Evolutionary conservation across 1,284 basidiomycete genomes (phyloP), one percentile per base, ranked within the genome.

Genomic region (Cyathus olla): DNA sequence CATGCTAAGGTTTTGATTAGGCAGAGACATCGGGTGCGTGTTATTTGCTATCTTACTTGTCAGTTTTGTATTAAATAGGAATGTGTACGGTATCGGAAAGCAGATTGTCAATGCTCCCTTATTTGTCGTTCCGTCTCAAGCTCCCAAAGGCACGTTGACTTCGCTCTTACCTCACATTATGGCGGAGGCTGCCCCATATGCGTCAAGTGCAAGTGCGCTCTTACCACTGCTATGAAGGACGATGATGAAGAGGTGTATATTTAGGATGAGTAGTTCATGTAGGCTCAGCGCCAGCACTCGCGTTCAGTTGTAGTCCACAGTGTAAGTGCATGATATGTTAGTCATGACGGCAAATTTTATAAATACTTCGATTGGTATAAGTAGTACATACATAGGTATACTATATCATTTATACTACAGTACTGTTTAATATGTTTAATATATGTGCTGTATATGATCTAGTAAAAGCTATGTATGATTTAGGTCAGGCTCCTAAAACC

Each of bases 21-120:
- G 78, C 98, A 99, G 84, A 88, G 97, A 72, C 95, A 97, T 87
- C 97, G 97, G 75, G 95, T 95, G 94, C 95, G 68, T 66, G 90
- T 83, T 2, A 4, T 11, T 44, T 29, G 19, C 42, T 55, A 53
- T 6, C 13, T n/a, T 44, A 15, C 51, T 60, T 28, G 51, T 42
- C 42, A 48, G 29, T 63, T n/a, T 46, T 55, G 29, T 54, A 13
- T 13, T 35, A 35, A 35, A 13, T 35, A 13, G 13, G 29, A 47
- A n/a, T n/a, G 53, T 50, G 24, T 61, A 27, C 52, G 93, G 96
- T 71, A 98, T 99, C 79, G 98, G 97, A 82, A 98, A 97, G 86
- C 98, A 99, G 85, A 96, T 98, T 72, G 98, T 99, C 86, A 97
- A 99, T 85, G 95, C 99, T 58, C 98, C 98, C 46, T 99, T 97